phyloP scores from a whole-genome alignment of 768 basidiomycete species.

The Mycena belliarum region DNA sequence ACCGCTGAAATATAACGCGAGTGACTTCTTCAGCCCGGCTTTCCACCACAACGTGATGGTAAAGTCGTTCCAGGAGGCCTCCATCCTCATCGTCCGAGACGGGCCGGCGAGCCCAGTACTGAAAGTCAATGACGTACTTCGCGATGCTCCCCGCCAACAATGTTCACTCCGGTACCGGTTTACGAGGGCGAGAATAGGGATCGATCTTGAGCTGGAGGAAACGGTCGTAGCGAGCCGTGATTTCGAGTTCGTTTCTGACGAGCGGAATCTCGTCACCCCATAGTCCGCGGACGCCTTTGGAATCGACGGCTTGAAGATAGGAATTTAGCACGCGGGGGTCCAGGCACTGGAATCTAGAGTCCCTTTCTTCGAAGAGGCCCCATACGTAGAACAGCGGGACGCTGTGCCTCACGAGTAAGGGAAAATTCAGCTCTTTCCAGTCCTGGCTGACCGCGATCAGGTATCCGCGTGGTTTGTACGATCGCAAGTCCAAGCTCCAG shows the following conservation, averaged over 20 bases:
- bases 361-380: not conserved
- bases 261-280: not conserved
- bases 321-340: not conserved
- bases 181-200: not conserved
- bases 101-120: not conserved
- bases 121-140: not conserved
- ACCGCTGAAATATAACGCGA: not conserved
- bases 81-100: not conserved
- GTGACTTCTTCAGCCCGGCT: not conserved
- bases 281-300: not conserved
- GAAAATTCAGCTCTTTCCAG: not conserved
- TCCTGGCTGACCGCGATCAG: not conserved
- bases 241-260: fast-evolving
- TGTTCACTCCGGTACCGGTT: fast-evolving
- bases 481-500: not conserved
- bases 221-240: not conserved
- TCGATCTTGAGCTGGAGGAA: not conserved
- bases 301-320: not conserved
- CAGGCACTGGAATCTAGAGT: not conserved
- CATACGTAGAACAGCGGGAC: not conserved
- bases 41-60: not conserved
- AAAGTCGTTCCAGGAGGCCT: not conserved
- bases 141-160: not conserved
- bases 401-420: not conserved
- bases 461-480: not conserved